Base-by-base conservation (phyloP, 2,329 filamentous ascomycete species). In the Ceratocystis eucalypticola region DNA sequence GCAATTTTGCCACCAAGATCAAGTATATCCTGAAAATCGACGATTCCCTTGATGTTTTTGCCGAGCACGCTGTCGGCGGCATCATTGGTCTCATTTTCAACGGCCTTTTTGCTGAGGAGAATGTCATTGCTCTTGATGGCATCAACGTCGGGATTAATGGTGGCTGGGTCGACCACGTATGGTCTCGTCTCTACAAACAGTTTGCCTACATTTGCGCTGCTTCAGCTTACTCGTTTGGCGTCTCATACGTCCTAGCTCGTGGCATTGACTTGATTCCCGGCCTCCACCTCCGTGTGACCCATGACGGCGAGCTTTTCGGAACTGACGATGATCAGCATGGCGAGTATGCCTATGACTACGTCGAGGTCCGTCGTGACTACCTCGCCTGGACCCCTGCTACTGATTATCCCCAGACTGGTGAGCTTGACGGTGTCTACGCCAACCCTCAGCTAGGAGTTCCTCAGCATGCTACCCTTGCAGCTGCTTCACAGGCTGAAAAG, bases 301-400 rank as follows among this genome's bases (percentile, higher is more conserved):
- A 91, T 72, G 87, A 92, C 76, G 89, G 89, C 28, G 89, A 94
- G 76, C 84, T 93, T 12, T 84, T 93, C 66, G 89, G 89, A 71
- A 92, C 93, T 88, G 89, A 94, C 73, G 89, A 93, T 74, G 89
- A 93, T 77, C 89, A 94, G 78, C 88, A 93, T 71, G 89, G 89
- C 76, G 89, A 94, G 77, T 94, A 93, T 74, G 89, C 89, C 12
- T 93, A 93, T 79, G 89, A 94, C 75, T 94, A 93, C 75, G 89
- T 94, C 70, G 89, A 94, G 81, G 88, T 93, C 68, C 87, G 89
- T 73, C 85, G 89, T 72, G 89, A 94, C 77, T 94, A 92, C 80
- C 84, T 94, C 48, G 89, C 89, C 68, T 94, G 89, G 89, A 92
- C 88, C 37, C 89, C 89, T 37, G 64, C 62, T 12, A 66, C 64